Percentiles rank a stretch among this genome's conserved stretches.
phyloP scores from a whole-genome alignment of 176 grass and related monocot genomes.

The Rhynchospora pubera region DNA sequence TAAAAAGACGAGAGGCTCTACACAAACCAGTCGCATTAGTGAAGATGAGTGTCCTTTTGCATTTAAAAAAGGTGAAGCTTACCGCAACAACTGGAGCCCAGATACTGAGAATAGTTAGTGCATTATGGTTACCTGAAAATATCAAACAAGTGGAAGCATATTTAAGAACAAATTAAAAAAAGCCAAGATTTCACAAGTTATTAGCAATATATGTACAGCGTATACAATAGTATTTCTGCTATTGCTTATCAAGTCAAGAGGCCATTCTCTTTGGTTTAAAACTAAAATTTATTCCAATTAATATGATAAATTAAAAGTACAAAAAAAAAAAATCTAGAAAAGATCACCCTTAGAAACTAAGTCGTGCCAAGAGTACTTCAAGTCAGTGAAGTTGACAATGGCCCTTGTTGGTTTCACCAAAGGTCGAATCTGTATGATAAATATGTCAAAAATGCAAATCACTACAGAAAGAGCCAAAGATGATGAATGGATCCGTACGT shows the following conservation, averaged over 20 bases:
- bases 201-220: too few relatives aligned
- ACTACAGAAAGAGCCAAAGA: too few relatives aligned
- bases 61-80: slow-evolving; percentile 41
- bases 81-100: slow-evolving; percentile 82
- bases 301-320: not conserved
- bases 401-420: slow-evolving; percentile 60
- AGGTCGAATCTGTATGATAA: slow-evolving; percentile 68
- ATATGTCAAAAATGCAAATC: slow-evolving; percentile 18
- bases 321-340: not conserved
- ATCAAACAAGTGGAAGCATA: slow-evolving; percentile 20
- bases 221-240: too few relatives aligned
- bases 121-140: slow-evolving; percentile 88
- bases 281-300: not conserved
- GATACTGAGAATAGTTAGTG: slow-evolving; percentile 68
- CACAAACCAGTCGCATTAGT: not conserved
- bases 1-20: too few relatives aligned
- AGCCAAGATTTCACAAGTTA: too few relatives aligned
- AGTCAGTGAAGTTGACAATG: slow-evolving; percentile 45
- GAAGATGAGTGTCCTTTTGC: not conserved
- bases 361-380: slow-evolving; percentile 84
- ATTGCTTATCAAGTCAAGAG: too few relatives aligned
- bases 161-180: not conserved
- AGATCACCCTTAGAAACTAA: slow-evolving; percentile 68
- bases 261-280: not conserved
- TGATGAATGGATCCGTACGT: not conserved